Conservation (phyloP, 352 stramenopile species). For the Phytophthora aleatoria region DNA sequence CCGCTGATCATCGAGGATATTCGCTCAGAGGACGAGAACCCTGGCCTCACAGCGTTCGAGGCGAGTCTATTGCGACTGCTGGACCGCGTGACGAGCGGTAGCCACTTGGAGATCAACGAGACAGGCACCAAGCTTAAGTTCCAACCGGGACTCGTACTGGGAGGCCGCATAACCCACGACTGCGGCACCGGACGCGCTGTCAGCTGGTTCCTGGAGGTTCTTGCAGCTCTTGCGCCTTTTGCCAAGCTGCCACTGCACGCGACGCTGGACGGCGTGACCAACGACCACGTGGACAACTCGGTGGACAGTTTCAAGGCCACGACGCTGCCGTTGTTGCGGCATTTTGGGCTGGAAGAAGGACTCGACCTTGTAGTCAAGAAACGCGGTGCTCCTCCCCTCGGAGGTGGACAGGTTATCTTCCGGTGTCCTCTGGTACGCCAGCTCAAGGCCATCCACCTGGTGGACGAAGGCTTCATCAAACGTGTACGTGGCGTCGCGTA, state of each 20-base stretch:
- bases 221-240: conserved; percentile 97
- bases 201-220: conserved; percentile 98
- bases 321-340: conserved; percentile 93
- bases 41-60: conserved; percentile 96
- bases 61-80: conserved; percentile 97
- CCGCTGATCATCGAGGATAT: conserved; percentile 96
- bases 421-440: conserved; percentile 95
- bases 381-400: conserved; percentile 87
- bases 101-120: conserved; percentile 98
- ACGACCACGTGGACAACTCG: conserved; percentile 90
- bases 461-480: conserved; percentile 98
- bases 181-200: conserved; percentile 92
- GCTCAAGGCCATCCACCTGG: conserved; percentile 94
- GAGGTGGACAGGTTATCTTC: conserved; percentile 92
- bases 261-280: conserved; percentile 96
- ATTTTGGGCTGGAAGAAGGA: conserved; percentile 96
- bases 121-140: conserved; percentile 98
- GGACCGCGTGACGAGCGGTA: conserved; percentile 97
- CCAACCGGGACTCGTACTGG: conserved; percentile 95
- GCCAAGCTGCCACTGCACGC: conserved; percentile 95
- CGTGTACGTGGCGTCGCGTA: conserved; percentile 96
- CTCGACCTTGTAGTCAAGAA: conserved; percentile 90
- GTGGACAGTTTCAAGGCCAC: conserved; percentile 96
- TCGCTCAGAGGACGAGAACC: conserved; percentile 93
- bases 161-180: conserved; percentile 95